A percentile compares a stretch with the other conserved stretches of the same genome.
phyloP scores from a whole-genome alignment of 2,329 filamentous ascomycete species.

The Pseudogymnoascus sp. region DNA sequence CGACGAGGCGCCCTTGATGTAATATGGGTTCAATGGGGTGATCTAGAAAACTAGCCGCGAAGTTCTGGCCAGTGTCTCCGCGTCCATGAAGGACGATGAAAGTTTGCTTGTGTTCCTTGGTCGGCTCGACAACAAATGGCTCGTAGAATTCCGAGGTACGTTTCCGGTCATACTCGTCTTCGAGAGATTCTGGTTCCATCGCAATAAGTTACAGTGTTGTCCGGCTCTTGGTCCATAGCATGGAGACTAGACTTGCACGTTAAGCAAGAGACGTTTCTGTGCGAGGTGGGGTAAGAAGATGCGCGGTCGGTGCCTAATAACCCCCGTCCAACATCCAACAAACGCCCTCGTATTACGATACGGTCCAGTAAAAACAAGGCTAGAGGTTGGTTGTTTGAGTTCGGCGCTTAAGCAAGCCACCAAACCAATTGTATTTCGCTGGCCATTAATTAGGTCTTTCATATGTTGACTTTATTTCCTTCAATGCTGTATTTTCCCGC shows the following conservation, averaged over 20 bases:
- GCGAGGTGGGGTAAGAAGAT: background rate
- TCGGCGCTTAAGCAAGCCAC: background rate
- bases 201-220: background rate
- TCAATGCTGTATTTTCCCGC: background rate
- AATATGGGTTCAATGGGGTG: constrained; percentile 14
- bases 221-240: background rate
- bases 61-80: constrained; percentile 35
- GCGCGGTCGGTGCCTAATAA: background rate
- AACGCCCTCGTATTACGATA: background rate
- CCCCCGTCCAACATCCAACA: background rate
- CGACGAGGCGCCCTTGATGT: background rate
- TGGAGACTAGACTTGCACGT: background rate
- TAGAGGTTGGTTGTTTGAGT: background rate
- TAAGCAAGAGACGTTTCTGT: background rate
- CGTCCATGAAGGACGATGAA: constrained; percentile 43
- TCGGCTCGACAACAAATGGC: constrained; percentile 15
- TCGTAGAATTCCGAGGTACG: constrained; percentile 13
- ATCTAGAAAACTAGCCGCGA: constrained; percentile 33
- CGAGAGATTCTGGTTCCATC: background rate
- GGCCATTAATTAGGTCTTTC: background rate
- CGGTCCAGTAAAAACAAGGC: background rate
- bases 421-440: background rate
- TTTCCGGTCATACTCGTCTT: background rate
- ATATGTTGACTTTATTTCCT: background rate
- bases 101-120: constrained; percentile 33